phyloP scores from a whole-genome alignment of 139 green algal species.

The Micractinium conductrix region DNA sequence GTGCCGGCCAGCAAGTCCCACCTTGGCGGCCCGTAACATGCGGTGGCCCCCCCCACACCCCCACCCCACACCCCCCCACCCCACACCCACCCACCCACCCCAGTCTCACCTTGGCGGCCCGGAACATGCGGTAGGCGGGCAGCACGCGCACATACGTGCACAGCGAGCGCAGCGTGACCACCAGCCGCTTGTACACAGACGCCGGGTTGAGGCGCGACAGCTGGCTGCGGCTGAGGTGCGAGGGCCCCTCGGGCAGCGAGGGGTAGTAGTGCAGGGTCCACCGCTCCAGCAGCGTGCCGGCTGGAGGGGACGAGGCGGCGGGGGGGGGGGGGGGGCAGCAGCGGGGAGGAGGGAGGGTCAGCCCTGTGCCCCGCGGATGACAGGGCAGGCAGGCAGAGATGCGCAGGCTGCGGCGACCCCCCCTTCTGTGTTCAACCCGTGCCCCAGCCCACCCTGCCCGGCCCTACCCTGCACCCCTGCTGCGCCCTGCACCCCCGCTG shows the following conservation, averaged over 20 bases:
- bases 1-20: background rate
- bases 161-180: slow-evolving; percentile 73
- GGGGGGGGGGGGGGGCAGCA: background rate
- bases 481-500: too few species aligned
- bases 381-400: too few species aligned
- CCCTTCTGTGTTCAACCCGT: too few species aligned
- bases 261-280: slow-evolving; percentile 63
- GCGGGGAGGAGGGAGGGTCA: background rate
- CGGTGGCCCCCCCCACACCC: background rate
- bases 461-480: too few species aligned
- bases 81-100: background rate
- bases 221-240: slow-evolving; percentile 36
- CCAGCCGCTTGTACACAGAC: slow-evolving; percentile 65
- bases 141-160: slow-evolving; percentile 76
- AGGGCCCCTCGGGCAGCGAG: slow-evolving; percentile 12
- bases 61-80: background rate
- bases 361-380: too few species aligned
- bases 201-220: slow-evolving; percentile 49
- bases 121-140: slow-evolving; percentile 74
- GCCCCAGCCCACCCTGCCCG: too few species aligned
- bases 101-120: slow-evolving; percentile 56
- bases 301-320: background rate
- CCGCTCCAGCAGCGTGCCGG: slow-evolving; percentile 66
- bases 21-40: too few species aligned
- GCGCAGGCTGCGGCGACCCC: too few species aligned